Conservation (phyloP, 2,329 filamentous ascomycete species). For the Tympanopsis confertula region DNA sequence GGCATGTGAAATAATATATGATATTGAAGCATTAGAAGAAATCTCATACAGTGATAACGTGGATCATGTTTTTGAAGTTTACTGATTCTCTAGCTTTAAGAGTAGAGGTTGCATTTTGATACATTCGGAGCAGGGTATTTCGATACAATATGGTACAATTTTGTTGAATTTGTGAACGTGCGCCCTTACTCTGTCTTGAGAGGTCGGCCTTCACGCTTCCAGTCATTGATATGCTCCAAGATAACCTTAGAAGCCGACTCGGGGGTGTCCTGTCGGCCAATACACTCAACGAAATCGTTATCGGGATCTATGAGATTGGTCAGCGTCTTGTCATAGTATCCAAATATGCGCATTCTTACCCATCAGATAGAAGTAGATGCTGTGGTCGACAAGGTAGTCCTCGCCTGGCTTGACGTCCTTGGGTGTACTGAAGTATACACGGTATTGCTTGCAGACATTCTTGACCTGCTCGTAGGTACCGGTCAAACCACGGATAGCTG, state of each 20-base stretch:
- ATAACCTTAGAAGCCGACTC: conserved; percentile 78
- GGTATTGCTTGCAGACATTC: conserved; percentile 84
- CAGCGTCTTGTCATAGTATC: background rate
- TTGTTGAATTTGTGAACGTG: too few relatives aligned
- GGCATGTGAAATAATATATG: too few relatives aligned
- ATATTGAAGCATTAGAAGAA: too few relatives aligned
- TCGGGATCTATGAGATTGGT: conserved; percentile 56
- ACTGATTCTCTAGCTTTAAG: too few relatives aligned
- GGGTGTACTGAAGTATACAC: conserved; percentile 95
- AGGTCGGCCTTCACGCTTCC: conserved; percentile 16
- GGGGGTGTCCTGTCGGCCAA: conserved; percentile 87
- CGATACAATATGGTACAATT: too few relatives aligned
- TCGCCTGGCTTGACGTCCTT: conserved; percentile 78
- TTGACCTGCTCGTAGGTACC: conserved; percentile 92
- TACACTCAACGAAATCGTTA: conserved; percentile 93
- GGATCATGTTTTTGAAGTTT: too few relatives aligned
- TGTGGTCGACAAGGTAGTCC: conserved; percentile 96
- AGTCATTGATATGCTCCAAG: conserved; percentile 67
- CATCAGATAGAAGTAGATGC: conserved; percentile 99
- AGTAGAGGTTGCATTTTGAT: too few relatives aligned
- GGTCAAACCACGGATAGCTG: conserved; percentile 74
- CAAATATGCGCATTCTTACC: background rate
- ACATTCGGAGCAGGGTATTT: too few relatives aligned
- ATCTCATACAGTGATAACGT: too few relatives aligned
- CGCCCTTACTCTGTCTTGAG: background rate